These are phyloP conservation scores for Lipomyces mesembrius DNA, from an alignment of 805 yeast species.

Conservation along the genomic window DNA sequence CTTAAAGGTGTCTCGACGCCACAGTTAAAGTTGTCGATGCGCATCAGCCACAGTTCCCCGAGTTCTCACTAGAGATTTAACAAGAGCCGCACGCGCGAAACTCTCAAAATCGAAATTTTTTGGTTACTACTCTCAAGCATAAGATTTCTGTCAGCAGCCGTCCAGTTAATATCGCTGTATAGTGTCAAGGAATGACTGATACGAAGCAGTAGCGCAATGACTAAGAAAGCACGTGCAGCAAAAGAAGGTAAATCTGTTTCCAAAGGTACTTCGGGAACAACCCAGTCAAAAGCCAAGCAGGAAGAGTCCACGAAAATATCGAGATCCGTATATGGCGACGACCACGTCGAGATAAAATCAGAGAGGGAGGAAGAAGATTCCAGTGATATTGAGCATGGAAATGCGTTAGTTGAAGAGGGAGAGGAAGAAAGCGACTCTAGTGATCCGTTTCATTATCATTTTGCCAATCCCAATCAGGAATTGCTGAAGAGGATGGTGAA, in stretches of 20 bases:
- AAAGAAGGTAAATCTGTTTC: background rate
- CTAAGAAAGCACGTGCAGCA: background rate
- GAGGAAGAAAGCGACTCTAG: constrained; percentile 47
- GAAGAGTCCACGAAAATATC: background rate
- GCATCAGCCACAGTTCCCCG: constrained; percentile 1
- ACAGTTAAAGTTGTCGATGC: background rate
- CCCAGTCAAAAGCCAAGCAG: background rate
- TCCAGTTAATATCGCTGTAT: background rate
- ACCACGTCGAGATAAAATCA: background rate
- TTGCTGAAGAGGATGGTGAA: constrained; percentile 29
- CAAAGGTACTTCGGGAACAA: background rate
- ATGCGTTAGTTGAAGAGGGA: constrained; percentile 11
- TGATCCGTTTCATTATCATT: constrained; percentile 83
- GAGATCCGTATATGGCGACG: background rate
- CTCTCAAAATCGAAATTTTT: too few species aligned
- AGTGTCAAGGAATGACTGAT: background rate
- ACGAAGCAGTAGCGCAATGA: background rate
- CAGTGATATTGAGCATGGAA: constrained; percentile 1
- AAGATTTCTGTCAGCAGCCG: background rate
- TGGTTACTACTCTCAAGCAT: background rate
- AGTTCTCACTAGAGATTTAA: background rate
- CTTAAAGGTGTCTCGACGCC: background rate
- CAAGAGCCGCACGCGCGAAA: background rate
- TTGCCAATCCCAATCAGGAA: constrained; percentile 45
- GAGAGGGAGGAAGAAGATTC: background rate